Evolutionary conservation across 495 filamentous ascomycete genomes (phyloP), one percentile per base, ranked within the genome.

Genomic region (Neurospora tetraspora): DNA sequence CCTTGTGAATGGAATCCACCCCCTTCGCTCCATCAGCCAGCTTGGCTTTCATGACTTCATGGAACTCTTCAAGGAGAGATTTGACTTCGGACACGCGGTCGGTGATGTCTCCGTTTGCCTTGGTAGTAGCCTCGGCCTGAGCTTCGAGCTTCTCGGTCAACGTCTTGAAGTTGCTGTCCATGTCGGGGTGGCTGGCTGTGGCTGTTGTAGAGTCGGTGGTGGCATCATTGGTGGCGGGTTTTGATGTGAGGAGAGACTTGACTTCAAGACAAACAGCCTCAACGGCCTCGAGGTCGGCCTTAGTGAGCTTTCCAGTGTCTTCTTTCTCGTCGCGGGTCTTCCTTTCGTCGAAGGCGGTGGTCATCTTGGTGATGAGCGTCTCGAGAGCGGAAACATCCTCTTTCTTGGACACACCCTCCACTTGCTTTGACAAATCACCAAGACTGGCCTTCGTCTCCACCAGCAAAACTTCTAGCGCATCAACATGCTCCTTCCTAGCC

Each of bases 231-330:
- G 12, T 18, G 11, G 7, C 27, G 1, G 53, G 27, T 27, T 7
- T 65, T 4, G 53, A 31, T 27, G 53, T 89, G 45, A 96, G 84
- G 45, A 91, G 86, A 7, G 88, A 85, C 80, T 94, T 96, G 79
- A 94, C 89, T 61, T 97, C 94, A 47, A 90, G 88, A 71, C 93
- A 91, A 74, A 94, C 87, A 3, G 91, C 86, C 72, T 92, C 92
- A 9, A 97, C 87, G 1, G 90, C 89, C 71, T 94, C 92, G 34
- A 97, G 81, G 74, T 96, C 92, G 0, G 88, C 88, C 80, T 94
- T 96, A 71, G 89, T 91, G 69, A 94, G 83, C 74, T 86, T 90
- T 69, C 93, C 90, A 1, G 84, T 81, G 31, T 86, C 85, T 16
- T 90, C 88, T 16, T 88, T 88, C 42, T 92, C 89, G 37, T 87